Percentiles rank a stretch among this genome's conserved stretches.
Evolutionary conservation across 495 filamentous ascomycete genomes (phyloP).

Genomic region (Hyaloscypha bicolor): DNA sequence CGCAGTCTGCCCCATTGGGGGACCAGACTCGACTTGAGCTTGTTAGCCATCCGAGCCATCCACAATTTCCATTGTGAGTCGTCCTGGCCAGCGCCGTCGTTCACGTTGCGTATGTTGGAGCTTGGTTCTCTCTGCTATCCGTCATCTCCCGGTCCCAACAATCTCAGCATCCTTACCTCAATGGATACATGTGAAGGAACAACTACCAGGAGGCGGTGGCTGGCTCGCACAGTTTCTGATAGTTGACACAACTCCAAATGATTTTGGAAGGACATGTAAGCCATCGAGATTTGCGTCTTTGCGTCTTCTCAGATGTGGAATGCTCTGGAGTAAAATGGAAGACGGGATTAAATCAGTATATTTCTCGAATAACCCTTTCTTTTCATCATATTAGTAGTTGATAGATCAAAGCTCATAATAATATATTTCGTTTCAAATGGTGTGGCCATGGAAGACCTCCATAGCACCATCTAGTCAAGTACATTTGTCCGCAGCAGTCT

Average conservation of each 20-base stretch:
- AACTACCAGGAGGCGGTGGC: neutral
- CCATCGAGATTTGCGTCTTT: neutral
- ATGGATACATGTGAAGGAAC: neutral
- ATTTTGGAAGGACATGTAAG: neutral
- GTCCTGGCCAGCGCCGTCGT: no score
- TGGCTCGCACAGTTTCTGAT: neutral
- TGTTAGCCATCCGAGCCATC: no score
- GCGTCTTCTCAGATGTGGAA: neutral
- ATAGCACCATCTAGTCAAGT: neutral
- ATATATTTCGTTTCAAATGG: neutral
- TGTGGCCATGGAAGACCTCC: neutral
- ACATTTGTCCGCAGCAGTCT: neutral
- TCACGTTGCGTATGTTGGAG: neutral
- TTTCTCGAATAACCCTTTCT: no score
- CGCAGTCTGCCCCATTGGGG: no score
- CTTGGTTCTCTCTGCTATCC: neutral
- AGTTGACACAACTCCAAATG: neutral
- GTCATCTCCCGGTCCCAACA: neutral
- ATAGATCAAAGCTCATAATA: no score
- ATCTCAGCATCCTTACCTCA: neutral
- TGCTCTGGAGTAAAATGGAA: neutral
- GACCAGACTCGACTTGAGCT: no score
- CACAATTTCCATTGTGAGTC: no score
- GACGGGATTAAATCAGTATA: neutral
- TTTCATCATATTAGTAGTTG: no score